A percentile compares a stretch with the other conserved stretches of the same genome.
These are phyloP conservation scores for Plasmodium blacklocki DNA, from an alignment of 169 alveolate genomes.

Conservation along the genomic window DNA sequence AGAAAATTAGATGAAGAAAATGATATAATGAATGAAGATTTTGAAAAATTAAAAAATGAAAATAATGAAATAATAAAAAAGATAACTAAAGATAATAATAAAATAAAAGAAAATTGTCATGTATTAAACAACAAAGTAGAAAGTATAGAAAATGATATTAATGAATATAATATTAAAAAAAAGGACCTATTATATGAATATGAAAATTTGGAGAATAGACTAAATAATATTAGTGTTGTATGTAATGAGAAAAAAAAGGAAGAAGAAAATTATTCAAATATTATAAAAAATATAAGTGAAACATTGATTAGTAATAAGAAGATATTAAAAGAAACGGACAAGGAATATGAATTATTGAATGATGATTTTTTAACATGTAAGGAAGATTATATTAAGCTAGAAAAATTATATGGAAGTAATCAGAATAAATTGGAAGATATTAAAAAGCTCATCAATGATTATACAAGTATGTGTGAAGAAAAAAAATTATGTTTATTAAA, in stretches of 20 bases:
- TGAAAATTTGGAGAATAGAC: slow-evolving; percentile 10
- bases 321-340: slow-evolving; percentile 47
- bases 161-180: slow-evolving; percentile 22
- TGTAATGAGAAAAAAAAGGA: slow-evolving; percentile 46
- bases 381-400: slow-evolving; percentile 4
- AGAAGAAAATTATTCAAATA: slow-evolving; percentile 33
- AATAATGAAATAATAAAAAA: slow-evolving; percentile 17
- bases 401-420: background rate
- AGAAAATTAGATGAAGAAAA: slow-evolving; percentile 12
- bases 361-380: slow-evolving; percentile 30
- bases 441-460: background rate
- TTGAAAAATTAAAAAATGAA: slow-evolving; percentile 11
- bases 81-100: slow-evolving; percentile 7
- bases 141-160: slow-evolving; percentile 38
- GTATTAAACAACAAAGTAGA: background rate
- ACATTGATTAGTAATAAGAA: slow-evolving; percentile 21
- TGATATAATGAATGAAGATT: slow-evolving; percentile 21
- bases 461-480: background rate
- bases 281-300: slow-evolving; percentile 42
- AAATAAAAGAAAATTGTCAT: slow-evolving; percentile 39
- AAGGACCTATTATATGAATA: slow-evolving; percentile 13
- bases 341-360: slow-evolving; percentile 14
- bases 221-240: slow-evolving; percentile 4
- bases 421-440: slow-evolving; percentile 30
- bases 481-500: slow-evolving; percentile 13